These are phyloP conservation scores for Linnemannia exigua DNA, from an alignment of 192 early-diverging fungal genomes.

Conservation along the genomic window DNA sequence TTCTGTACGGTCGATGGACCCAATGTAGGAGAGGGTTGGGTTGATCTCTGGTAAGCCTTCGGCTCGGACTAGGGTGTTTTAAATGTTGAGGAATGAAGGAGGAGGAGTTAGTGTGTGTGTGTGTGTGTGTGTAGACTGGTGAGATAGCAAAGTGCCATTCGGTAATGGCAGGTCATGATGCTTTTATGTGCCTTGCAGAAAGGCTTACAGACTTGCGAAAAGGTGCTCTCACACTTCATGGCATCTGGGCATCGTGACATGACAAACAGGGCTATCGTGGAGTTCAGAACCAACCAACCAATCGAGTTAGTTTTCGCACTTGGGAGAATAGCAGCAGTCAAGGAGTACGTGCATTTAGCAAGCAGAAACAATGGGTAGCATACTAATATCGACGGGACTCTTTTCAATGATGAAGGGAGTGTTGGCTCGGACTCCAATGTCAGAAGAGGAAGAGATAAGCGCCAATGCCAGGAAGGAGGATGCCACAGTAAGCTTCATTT, in stretches of 20 bases:
- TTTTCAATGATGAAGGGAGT: slow-evolving; percentile 4
- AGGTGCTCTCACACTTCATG: slow-evolving; percentile 65
- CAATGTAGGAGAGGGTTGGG: slow-evolving; percentile 37
- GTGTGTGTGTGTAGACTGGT: background rate
- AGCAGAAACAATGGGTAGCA: background rate
- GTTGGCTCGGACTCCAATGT: slow-evolving; percentile 4
- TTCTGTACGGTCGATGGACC: slow-evolving; percentile 19
- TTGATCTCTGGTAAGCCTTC: slow-evolving; percentile 22
- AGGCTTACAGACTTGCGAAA: slow-evolving; percentile 56
- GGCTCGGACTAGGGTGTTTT: slow-evolving; percentile 24
- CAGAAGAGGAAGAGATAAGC: background rate
- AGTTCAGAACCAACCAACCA: background rate
- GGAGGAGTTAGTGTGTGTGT: background rate
- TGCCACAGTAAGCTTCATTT: slow-evolving; percentile 17
- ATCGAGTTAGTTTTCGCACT: no score
- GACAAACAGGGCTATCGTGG: slow-evolving; percentile 67
- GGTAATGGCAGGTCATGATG: no score
- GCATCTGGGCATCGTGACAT: slow-evolving; percentile 83
- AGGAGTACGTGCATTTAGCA: no score
- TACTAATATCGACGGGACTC: slow-evolving; percentile 50
- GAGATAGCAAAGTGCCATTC: no score
- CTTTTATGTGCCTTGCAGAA: background rate
- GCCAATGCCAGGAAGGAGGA: background rate
- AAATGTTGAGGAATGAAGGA: background rate
- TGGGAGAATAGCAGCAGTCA: background rate